Conservation (phyloP, 176 grass and related monocot genomes). For the Eremochloa ophiuroides region DNA sequence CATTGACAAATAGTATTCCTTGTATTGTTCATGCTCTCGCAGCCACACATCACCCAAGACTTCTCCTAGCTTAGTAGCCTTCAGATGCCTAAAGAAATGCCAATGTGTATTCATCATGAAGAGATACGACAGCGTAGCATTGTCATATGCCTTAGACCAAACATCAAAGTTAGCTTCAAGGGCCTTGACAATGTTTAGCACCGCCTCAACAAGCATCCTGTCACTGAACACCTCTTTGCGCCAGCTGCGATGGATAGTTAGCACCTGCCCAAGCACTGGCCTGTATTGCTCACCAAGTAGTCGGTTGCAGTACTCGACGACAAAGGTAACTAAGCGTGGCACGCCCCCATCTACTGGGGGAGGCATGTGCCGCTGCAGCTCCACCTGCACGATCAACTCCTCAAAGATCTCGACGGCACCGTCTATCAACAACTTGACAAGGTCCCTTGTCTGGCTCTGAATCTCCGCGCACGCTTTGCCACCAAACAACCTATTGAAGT, state of each 20-base stretch:
- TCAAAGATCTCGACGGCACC: slow-evolving; percentile 72
- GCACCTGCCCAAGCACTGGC: slow-evolving; percentile 54
- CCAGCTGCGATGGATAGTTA: slow-evolving; percentile 76
- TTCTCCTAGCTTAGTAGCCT: slow-evolving; percentile 64
- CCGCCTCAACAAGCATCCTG: slow-evolving; percentile 39
- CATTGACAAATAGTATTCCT: slow-evolving; percentile 57
- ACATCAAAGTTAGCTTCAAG: slow-evolving; percentile 77
- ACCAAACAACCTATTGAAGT: slow-evolving; percentile 76
- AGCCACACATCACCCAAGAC: slow-evolving; percentile 68
- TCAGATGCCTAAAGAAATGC: slow-evolving; percentile 79
- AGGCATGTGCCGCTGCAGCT: slow-evolving; percentile 60
- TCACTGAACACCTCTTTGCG: slow-evolving; percentile 65
- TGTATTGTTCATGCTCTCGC: slow-evolving; percentile 73
- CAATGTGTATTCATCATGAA: slow-evolving; percentile 89
- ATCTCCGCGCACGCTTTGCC: slow-evolving; percentile 69
- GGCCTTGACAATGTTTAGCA: slow-evolving; percentile 66
- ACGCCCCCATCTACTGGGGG: slow-evolving; percentile 58
- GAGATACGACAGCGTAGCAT: slow-evolving; percentile 37
- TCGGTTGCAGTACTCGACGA: slow-evolving; percentile 67
- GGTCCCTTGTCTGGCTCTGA: slow-evolving; percentile 64
- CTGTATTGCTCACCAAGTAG: slow-evolving; percentile 61
- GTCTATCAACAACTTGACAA: slow-evolving; percentile 69
- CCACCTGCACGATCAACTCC: slow-evolving; percentile 71
- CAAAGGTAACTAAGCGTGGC: slow-evolving; percentile 60
- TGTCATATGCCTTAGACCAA: slow-evolving; percentile 66